Percentiles rank a stretch among this genome's conserved stretches.
phyloP scores from a whole-genome alignment of 2,329 filamentous ascomycete genomes.

The Dactylonectria estremocensis region DNA sequence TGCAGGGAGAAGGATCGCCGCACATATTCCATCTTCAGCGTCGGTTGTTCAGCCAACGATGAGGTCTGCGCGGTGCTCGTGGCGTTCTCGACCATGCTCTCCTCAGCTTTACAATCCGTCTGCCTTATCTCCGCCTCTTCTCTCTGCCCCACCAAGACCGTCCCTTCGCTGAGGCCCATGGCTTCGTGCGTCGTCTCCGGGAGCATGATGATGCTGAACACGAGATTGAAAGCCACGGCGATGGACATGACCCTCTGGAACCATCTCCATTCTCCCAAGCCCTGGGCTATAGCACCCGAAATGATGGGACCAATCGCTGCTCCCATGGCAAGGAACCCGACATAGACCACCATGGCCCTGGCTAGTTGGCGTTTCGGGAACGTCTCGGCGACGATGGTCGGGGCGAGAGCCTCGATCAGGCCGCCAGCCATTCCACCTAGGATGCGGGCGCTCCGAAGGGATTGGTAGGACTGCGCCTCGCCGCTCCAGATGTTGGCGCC shows the following conservation, averaged over 20 bases:
- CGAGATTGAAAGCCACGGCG: constrained; percentile 3
- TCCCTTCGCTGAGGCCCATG: not conserved
- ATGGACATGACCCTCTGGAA: constrained; percentile 8
- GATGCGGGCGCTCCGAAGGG: constrained; percentile 6
- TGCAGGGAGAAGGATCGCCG: constrained; percentile 1
- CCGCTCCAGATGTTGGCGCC: not conserved
- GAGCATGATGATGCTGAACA: constrained; percentile 8
- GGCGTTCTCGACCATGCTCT: constrained; percentile 1
- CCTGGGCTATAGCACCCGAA: constrained; percentile 2
- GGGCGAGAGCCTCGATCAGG: constrained; percentile 6
- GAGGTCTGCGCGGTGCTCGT: not conserved
- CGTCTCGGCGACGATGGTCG: constrained; percentile 5
- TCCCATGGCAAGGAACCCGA: constrained; percentile 6
- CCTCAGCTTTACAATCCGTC: not conserved
- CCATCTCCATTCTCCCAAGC: constrained; percentile 9
- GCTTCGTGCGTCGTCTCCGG: constrained; percentile 11
- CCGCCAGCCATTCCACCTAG: constrained; percentile 12
- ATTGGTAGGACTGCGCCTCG: not conserved
- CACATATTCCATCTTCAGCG: not conserved
- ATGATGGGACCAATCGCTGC: constrained; percentile 5
- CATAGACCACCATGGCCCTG: constrained; percentile 12
- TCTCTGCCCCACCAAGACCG: not conserved
- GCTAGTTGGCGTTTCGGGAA: constrained; percentile 10
- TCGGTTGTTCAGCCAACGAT: not conserved
- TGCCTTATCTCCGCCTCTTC: not conserved